Conservation (phyloP, 1,284 basidiomycete species). For the Gomphus bonarii region DNA sequence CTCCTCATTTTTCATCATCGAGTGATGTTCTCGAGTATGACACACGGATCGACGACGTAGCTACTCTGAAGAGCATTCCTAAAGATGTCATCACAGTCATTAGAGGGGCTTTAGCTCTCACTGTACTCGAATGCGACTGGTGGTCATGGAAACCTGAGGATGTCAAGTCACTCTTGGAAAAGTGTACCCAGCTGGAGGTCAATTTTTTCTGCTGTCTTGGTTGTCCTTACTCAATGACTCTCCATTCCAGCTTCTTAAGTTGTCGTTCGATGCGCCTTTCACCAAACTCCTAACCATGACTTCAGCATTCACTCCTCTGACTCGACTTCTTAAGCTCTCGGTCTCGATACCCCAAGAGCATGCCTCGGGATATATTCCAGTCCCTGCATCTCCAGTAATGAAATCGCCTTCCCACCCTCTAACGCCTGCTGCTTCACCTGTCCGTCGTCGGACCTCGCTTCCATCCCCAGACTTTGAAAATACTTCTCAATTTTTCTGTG, state of each 20-base stretch:
- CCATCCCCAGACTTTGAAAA: constrained; percentile 20
- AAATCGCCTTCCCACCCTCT: constrained; percentile 16
- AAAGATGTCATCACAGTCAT: constrained; percentile 20
- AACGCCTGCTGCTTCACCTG: constrained; percentile 22
- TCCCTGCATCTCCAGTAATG: constrained; percentile 15
- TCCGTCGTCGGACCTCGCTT: constrained; percentile 20
- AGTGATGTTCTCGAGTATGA: constrained; percentile 15
- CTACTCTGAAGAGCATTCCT: constrained; percentile 22
- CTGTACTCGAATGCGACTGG: constrained; percentile 27
- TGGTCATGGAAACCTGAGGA: constrained; percentile 26
- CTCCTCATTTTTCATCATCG: constrained; percentile 14
- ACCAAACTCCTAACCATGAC: constrained; percentile 24
- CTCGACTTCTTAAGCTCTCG: constrained; percentile 21
- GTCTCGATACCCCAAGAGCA: constrained; percentile 22
- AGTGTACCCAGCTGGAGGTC: constrained; percentile 24
- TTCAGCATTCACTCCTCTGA: constrained; percentile 23
- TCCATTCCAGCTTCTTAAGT: constrained; percentile 18
- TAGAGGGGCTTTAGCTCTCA: constrained; percentile 18
- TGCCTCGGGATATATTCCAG: constrained; percentile 23
- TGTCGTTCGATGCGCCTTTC: constrained; percentile 27
- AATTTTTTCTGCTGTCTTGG: constrained; percentile 1
- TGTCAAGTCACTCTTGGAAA: constrained; percentile 24
- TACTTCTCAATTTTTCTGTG: constrained; percentile 15
- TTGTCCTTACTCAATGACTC: constrained; percentile 6
- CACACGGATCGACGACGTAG: constrained; percentile 19